Percentiles rank a stretch among this genome's conserved stretches.
These are phyloP conservation scores for Penicillium janthinellum DNA, from an alignment of 2,329 filamentous ascomycete species.

Conservation along the genomic window DNA sequence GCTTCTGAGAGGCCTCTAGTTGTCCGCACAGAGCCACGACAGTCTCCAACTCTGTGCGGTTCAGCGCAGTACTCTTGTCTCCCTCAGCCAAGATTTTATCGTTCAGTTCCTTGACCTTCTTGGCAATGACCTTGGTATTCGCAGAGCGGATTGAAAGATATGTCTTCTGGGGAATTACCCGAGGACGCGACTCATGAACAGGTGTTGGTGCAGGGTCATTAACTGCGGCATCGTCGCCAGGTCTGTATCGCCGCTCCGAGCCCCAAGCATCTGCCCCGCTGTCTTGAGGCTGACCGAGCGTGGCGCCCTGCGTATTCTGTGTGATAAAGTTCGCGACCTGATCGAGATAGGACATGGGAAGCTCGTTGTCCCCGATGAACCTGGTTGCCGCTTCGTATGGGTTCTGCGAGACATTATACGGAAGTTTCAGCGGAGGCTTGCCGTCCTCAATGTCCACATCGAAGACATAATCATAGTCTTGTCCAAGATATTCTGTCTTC, in stretches of 20 bases:
- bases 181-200: conserved; percentile 50
- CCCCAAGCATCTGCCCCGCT: conserved; percentile 72
- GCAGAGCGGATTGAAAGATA: conserved; percentile 77
- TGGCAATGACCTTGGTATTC: conserved; percentile 69
- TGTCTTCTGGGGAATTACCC: conserved; percentile 73
- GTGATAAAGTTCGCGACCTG: conserved; percentile 92
- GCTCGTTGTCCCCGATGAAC: conserved; percentile 85
- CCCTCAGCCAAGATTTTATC: conserved; percentile 66
- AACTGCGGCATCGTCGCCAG: conserved; percentile 61
- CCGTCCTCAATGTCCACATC: conserved; percentile 96
- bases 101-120: conserved; percentile 76
- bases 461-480: conserved; percentile 95
- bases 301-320: conserved; percentile 83
- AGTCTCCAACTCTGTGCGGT: conserved; percentile 67
- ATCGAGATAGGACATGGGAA: conserved; percentile 84
- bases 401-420: conserved; percentile 89
- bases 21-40: conserved; percentile 64
- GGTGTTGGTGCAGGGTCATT: conserved; percentile 27
- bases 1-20: conserved; percentile 54
- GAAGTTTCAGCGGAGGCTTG: conserved; percentile 88
- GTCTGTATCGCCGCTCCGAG: conserved; percentile 75
- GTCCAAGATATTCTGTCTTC: conserved; percentile 74
- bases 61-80: conserved; percentile 72
- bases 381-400: conserved; percentile 89
- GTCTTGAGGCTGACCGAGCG: conserved; percentile 66